Conservation (phyloP, 257 asterid genomes). For the Fraxinus americana region DNA sequence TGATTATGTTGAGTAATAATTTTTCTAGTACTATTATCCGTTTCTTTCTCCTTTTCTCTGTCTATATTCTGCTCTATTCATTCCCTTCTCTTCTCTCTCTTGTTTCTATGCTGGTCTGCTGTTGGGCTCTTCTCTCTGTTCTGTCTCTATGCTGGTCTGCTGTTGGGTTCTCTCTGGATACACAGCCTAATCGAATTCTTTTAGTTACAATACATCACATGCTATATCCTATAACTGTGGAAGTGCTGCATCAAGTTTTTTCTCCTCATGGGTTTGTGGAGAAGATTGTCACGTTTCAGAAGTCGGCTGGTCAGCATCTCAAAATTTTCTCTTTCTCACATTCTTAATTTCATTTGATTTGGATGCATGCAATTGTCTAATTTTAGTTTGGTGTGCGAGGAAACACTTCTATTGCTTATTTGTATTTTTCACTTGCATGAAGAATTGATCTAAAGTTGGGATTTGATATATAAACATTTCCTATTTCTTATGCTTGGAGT, state of each 20-base stretch:
- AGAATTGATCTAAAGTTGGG: slow-evolving; percentile 3
- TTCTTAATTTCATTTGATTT: slow-evolving; percentile 42
- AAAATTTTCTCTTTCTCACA: slow-evolving; percentile 59
- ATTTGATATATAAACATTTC: slow-evolving; percentile 23
- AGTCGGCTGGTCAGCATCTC: slow-evolving; percentile 99
- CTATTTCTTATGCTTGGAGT: slow-evolving; percentile 25
- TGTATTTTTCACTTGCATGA: slow-evolving; percentile 25
- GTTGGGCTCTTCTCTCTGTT: slow-evolving; percentile 69
- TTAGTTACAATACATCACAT: slow-evolving; percentile 99
- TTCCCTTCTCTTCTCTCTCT: slow-evolving; percentile 84
- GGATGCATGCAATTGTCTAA: slow-evolving; percentile 32
- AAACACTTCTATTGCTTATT: slow-evolving; percentile 21
- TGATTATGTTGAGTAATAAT: slow-evolving; percentile 26
- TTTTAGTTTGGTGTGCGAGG: slow-evolving; percentile 21
- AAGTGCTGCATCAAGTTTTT: slow-evolving; percentile 99
- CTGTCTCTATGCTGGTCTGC: slow-evolving; percentile 79
- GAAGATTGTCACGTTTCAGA: slow-evolving; percentile 99
- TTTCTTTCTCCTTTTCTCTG: slow-evolving; percentile 52
- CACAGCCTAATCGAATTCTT: slow-evolving; percentile 99
- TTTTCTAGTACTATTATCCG: slow-evolving; percentile 31
- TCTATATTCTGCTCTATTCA: slow-evolving; percentile 65
- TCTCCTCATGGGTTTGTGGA: slow-evolving; percentile 99
- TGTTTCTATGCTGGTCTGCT: slow-evolving; percentile 84
- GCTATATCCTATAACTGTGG: slow-evolving; percentile 99
- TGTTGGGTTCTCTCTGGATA: slow-evolving; percentile 74